Evolutionary conservation across 805 yeast species (phyloP).

Genomic region (Lipomyces anomalus): DNA sequence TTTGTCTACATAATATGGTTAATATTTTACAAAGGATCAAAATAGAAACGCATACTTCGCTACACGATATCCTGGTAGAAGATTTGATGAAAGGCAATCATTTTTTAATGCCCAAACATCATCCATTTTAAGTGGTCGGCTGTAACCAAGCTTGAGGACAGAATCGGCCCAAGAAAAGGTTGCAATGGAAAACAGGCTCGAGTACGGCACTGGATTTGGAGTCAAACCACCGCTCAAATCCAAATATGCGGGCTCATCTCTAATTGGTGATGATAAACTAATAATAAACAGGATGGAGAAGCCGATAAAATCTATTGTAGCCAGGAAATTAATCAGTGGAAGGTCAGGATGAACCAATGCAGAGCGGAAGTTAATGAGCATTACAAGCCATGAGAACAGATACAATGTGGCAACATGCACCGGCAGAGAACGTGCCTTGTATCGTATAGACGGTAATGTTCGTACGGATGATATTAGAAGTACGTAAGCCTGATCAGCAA

Average conservation of each 20-base stretch:
- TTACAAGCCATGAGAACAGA: slow-evolving; percentile 13
- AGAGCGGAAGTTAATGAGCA: slow-evolving; percentile 27
- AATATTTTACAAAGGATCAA: too few relatives aligned
- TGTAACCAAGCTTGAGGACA: slow-evolving; percentile 62
- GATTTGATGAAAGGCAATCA: slow-evolving; percentile 72
- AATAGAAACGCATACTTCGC: too few relatives aligned
- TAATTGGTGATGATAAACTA: slow-evolving; percentile 54
- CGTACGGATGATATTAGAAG: slow-evolving; percentile 23
- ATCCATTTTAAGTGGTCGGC: slow-evolving; percentile 45
- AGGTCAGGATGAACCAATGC: slow-evolving; percentile 27
- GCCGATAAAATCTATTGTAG: slow-evolving; percentile 36
- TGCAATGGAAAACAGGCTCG: slow-evolving; percentile 55
- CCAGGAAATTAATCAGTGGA: slow-evolving; percentile 17
- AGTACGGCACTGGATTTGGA: slow-evolving; percentile 72
- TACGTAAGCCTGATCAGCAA: slow-evolving; percentile 25
- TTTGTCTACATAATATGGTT: too few relatives aligned
- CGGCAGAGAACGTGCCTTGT: slow-evolving; percentile 24
- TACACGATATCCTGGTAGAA: slow-evolving; percentile 41
- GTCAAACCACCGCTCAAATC: slow-evolving; percentile 39
- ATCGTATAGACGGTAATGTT: slow-evolving; percentile 13
- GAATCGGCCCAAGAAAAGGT: slow-evolving; percentile 74
- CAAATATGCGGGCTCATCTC: slow-evolving; percentile 56
- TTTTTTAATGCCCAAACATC: slow-evolving; percentile 82
- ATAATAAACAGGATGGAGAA: slow-evolving; percentile 42
- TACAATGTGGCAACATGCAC: slow-evolving; percentile 27